Percentiles rank a stretch among this genome's conserved stretches.
Conservation (phyloP, 116 monocot species). For the Cymodocea nodosa region DNA sequence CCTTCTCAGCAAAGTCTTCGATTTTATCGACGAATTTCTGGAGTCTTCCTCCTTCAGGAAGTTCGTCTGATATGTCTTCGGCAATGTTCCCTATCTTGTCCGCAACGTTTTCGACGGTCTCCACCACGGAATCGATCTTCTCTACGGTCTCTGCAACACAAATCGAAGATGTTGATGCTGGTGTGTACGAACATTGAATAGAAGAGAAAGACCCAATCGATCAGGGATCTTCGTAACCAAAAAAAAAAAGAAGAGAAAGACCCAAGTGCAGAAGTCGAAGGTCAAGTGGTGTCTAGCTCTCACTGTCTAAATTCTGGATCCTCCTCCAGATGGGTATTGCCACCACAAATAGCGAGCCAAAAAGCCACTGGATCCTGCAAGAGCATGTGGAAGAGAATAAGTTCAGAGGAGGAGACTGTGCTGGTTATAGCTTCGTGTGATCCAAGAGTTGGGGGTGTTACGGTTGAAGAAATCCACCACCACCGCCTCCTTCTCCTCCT, state of each 20-base stretch:
- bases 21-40: not conserved
- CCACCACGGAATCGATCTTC: slow-evolving; percentile 3
- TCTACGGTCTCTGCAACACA: not conserved
- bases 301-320: not conserved
- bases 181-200: not conserved
- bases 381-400: not conserved
- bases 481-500: too few relatives aligned
- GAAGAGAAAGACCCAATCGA: too few relatives aligned
- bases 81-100: slow-evolving; percentile 3
- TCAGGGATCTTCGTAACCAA: too few relatives aligned
- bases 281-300: not conserved
- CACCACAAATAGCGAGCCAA: not conserved
- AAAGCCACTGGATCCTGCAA: slow-evolving; percentile 3
- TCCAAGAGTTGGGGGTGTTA: not conserved
- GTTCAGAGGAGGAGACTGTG: too few relatives aligned
- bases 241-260: too few relatives aligned
- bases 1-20: not conserved
- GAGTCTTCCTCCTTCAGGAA: slow-evolving; percentile 1
- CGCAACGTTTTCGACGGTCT: not conserved
- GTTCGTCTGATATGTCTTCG: slow-evolving; percentile 7
- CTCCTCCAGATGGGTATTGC: slow-evolving; percentile 6
- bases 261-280: not conserved
- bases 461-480: too few relatives aligned
- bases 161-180: not conserved
- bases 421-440: too few relatives aligned